These are phyloP conservation scores for Aspergillus felis DNA, from an alignment of 2,329 filamentous ascomycete species.

Conservation along the genomic window DNA sequence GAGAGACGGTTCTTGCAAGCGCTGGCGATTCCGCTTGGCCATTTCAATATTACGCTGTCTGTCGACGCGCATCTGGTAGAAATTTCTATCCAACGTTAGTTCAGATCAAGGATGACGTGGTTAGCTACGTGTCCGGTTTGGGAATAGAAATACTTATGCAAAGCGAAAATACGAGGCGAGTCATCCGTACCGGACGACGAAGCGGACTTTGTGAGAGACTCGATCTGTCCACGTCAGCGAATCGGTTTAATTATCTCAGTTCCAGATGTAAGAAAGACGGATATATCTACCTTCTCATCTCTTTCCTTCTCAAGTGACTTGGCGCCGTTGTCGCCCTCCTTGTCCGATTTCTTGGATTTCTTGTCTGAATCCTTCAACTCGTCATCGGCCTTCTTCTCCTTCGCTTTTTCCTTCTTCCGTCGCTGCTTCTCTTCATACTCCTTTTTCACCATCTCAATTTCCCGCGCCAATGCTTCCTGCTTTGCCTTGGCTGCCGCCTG, in stretches of 20 bases:
- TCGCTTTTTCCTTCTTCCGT: constrained; percentile 62
- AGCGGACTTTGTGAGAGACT: constrained; percentile 46
- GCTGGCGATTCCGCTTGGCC: constrained; percentile 76
- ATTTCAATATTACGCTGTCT: constrained; percentile 73
- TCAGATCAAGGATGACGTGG: constrained; percentile 2
- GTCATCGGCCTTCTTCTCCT: constrained; percentile 45
- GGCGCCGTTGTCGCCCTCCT: constrained; percentile 41
- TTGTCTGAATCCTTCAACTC: constrained; percentile 48
- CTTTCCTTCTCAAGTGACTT: constrained; percentile 43
- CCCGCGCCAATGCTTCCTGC: constrained; percentile 41
- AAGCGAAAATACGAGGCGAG: constrained; percentile 73
- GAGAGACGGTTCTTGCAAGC: constrained; percentile 69
- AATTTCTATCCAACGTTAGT: constrained; percentile 53
- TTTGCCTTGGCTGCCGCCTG: constrained; percentile 40
- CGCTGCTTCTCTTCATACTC: constrained; percentile 73
- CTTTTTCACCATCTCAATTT: constrained; percentile 46
- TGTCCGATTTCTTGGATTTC: constrained; percentile 43
- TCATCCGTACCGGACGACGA: constrained; percentile 51
- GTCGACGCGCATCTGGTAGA: constrained; percentile 81
- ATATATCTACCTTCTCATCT: constrained; percentile 50
- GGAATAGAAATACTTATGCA: constrained; percentile 63
- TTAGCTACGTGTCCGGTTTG: constrained; percentile 1
- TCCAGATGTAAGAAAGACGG: constrained; percentile 1
- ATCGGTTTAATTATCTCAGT: neutral
- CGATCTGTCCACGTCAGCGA: constrained; percentile 19